Conservation (phyloP, 345 rosid species). For the Nephelium lappaceum region DNA sequence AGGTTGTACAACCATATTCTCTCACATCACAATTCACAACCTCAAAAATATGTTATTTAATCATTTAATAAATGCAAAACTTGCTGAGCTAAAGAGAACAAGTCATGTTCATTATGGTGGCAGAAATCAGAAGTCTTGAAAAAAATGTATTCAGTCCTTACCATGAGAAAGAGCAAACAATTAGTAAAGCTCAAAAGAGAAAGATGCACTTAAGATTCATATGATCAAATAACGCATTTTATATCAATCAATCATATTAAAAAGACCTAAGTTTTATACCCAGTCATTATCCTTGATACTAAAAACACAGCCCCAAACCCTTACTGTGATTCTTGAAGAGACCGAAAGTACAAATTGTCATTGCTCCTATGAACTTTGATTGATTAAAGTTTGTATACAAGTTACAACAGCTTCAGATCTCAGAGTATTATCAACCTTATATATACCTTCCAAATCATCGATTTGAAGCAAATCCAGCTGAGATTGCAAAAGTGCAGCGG, state of each 20-base stretch:
- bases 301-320: background rate
- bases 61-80: background rate
- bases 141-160: too few relatives aligned
- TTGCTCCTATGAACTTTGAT: background rate
- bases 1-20: too few relatives aligned
- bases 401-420: conserved; percentile 50
- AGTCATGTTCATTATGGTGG: too few relatives aligned
- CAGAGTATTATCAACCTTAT: conserved; percentile 54
- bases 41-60: too few relatives aligned
- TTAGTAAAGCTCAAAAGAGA: background rate
- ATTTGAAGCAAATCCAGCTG: conserved; percentile 74
- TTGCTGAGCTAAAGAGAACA: too few relatives aligned
- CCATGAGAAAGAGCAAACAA: too few relatives aligned
- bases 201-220: background rate
- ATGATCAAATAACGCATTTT: background rate
- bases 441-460: conserved; percentile 62
- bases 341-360: background rate
- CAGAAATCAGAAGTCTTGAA: too few relatives aligned
- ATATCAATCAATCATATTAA: background rate
- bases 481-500: conserved; percentile 68
- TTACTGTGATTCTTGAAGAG: background rate
- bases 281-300: background rate
- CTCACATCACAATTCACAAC: too few relatives aligned
- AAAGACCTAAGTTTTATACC: background rate
- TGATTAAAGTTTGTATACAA: conserved; percentile 9